Evolutionary conservation across 78 protist genomes (phyloP).

Genomic region (Salpingoeca rosetta): DNA sequence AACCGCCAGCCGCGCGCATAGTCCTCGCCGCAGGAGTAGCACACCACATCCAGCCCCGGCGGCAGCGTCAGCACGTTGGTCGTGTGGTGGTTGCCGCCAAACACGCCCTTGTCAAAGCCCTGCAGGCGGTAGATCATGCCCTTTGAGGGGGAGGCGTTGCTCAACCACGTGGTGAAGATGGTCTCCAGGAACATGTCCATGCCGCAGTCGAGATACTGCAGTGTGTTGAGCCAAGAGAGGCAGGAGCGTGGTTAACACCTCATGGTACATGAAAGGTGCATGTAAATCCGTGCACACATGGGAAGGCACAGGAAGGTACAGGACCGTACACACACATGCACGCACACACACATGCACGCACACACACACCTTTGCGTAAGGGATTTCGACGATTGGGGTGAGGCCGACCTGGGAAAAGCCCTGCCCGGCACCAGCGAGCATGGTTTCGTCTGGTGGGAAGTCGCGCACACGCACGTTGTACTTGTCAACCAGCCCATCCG

Average conservation of each 20-base stretch:
- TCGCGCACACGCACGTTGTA: constrained; percentile 32
- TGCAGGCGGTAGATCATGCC: constrained; percentile 58
- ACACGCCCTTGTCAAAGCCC: constrained; percentile 48
- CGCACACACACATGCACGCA: no score
- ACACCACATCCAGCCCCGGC: constrained; percentile 50
- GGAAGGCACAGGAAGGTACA: no score
- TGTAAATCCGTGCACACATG: no score
- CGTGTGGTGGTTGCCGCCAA: constrained; percentile 63
- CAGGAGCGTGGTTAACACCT: no score
- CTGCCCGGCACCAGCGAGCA: constrained; percentile 24
- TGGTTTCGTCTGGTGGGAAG: constrained; percentile 43
- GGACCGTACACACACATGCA: no score
- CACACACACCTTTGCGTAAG: constrained; percentile 59
- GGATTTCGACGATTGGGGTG: constrained; percentile 53
- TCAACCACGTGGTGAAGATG: constrained; percentile 38
- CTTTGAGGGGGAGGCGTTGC: constrained; percentile 33
- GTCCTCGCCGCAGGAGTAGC: constrained; percentile 53
- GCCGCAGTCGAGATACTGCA: constrained; percentile 56
- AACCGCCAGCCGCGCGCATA: constrained; percentile 46
- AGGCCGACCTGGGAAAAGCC: constrained; percentile 40
- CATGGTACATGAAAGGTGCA: no score
- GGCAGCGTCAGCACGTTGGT: constrained; percentile 44
- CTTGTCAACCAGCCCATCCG: constrained; percentile 39
- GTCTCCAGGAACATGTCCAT: constrained; percentile 42
- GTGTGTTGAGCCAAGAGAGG: no score